Base-by-base conservation (phyloP, 768 basidiomycete genomes). In the Trametes gibbosa region DNA sequence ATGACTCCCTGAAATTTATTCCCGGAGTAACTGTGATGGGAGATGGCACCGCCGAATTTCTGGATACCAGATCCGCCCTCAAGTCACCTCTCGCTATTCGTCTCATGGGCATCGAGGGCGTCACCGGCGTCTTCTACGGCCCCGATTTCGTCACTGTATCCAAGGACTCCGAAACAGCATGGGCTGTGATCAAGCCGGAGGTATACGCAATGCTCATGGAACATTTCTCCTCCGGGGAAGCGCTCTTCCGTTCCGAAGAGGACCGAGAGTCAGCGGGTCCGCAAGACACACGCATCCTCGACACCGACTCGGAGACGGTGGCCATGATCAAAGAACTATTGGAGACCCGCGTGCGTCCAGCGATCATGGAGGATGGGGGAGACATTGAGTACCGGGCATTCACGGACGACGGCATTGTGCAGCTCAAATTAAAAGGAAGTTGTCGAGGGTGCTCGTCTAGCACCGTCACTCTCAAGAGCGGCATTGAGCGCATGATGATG, bases 251-350 rank as follows among this genome's bases (percentile, higher is more conserved):
- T 48, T 88, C 85, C 50, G 85, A 89, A 39, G 86, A 90, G 71
- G 90, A 92, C 46, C 77, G 81, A 56, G 90, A 88, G 61, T 82
- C 81, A 25, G 92, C 89, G 6, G 94, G 94, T 4, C 93, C 94
- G 10, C 91, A 94, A 72, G 97, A 98, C 72, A 98, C 95, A 9
- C 82, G 81, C 53, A 96, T 98, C 63, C 75, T 98, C 24, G 96
- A 98, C 65, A 91, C 89, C 3, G 97, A 99, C 71, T 89, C 90
- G 21, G 97, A 98, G 72, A 92, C 93, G 3, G 93, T 99, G 3
- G 97, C 93, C 8, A 99, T 98, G 96, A 95, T 99, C 66, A 99
- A 99, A 72, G 97, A 99, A 70, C 72, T 98, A 39, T 77, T 99
- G 50, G 96, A 98, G 70, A 98, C 95, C 2, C 78, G 97, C 14